A percentile compares a stretch with the other conserved stretches of the same genome.
phyloP scores from a whole-genome alignment of 2,329 filamentous ascomycete genomes.

The Pezicula carpinea region DNA sequence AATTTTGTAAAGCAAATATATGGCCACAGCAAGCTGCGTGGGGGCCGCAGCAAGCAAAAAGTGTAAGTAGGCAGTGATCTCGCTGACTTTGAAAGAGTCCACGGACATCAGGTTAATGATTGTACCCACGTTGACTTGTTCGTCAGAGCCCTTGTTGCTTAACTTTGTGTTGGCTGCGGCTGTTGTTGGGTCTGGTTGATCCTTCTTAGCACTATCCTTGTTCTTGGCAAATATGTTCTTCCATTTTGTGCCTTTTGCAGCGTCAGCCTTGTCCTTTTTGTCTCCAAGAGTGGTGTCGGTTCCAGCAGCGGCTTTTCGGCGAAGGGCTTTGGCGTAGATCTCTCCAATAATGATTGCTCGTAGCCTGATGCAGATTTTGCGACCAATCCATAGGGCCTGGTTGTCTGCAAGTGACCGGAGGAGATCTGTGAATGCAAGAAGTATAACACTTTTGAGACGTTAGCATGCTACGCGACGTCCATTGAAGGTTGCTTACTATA shows the following conservation, averaged over 20 bases:
- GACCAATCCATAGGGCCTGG: conserved; percentile 86
- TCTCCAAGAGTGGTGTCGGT: conserved; percentile 68
- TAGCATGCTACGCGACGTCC: not conserved
- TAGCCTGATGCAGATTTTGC: conserved; percentile 88
- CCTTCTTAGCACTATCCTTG: conserved; percentile 39
- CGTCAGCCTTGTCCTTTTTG: conserved; percentile 39
- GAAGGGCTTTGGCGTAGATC: conserved; percentile 91
- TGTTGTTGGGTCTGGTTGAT: conserved; percentile 19
- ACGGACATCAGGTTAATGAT: conserved; percentile 99
- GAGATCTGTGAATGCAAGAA: conserved; percentile 79
- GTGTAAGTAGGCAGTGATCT: conserved; percentile 91
- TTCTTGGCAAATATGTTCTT: conserved; percentile 27
- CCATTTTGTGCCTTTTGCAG: conserved; percentile 21
- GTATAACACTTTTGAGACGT: conserved; percentile 52
- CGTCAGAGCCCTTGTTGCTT: conserved; percentile 41
- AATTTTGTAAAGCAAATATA: conserved; percentile 80
- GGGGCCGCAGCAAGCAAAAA: conserved; percentile 92
- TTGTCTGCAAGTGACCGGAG: conserved; percentile 79
- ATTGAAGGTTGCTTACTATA: conserved; percentile 46
- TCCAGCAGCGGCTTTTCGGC: conserved; percentile 80
- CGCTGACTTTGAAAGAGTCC: conserved; percentile 97
- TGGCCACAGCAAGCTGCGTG: conserved; percentile 77
- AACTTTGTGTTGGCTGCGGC: conserved; percentile 5
- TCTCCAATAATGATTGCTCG: conserved; percentile 95
- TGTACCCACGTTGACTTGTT: conserved; percentile 89